Evolutionary conservation across 1,284 basidiomycete species (phyloP), one percentile per base, ranked within the genome.

Genomic region (Austroboletus olivaceoglutinosus): DNA sequence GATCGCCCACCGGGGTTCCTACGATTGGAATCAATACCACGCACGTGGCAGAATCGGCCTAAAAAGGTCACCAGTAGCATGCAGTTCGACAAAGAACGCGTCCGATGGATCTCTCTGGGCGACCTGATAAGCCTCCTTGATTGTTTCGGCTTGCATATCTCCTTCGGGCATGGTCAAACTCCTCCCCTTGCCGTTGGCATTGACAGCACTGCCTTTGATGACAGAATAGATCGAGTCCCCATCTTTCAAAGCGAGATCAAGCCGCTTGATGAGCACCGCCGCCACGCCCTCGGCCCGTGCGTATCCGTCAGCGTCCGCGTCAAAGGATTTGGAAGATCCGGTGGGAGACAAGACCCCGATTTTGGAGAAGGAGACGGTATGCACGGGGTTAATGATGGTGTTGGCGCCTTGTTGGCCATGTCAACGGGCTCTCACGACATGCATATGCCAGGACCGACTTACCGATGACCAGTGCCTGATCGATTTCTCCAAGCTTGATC

Each of bases 251-350:
- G 62, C 64, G 33, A 56, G 59, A 43, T 70, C 68, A 16, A 34
- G 33, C 15, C 33, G 33, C 15, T 34, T 34, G 33, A 34, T 56
- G 5, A 68, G 58, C 3, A 68, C 61, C 9, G 66, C 66, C 3
- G 61, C 8, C n/a, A 33, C 2, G 16, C 31, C 31, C 31, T 33
- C 31, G 10, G 31, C 6, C 4, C 31, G 31, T 33, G 31, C 8
- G 16, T 33, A 33, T 10, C 10, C 31, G 12, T 80, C 77, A 48
- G 31, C 8, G 16, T 33, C 10, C 5, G 31, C 31, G 12, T 80
- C 77, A 48, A 80, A 80, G 0, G 76, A 76, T 48, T 77, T 77
- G 52, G 68, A 79, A 48, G 73, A 75, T 4, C 76, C 76, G 31
- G 76, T 76, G 9, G 67, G 67, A 2, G 75, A 65, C 39, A 80